Conservation (phyloP, 2,329 filamentous ascomycete genomes). For the Aciculosporium take region DNA sequence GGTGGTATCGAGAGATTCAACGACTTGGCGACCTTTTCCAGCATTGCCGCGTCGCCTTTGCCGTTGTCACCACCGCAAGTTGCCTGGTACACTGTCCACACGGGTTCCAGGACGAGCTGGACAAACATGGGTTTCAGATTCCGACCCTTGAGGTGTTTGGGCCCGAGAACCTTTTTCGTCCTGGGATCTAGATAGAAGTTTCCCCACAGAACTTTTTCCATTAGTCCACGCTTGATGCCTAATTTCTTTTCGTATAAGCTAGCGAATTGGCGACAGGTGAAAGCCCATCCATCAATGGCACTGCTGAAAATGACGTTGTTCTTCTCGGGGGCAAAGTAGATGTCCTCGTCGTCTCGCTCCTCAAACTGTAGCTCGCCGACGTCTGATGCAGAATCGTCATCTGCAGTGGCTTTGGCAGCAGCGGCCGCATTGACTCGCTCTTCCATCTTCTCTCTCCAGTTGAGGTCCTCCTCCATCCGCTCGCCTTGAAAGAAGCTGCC, state of each 20-base stretch:
- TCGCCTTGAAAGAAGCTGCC: slow-evolving; percentile 97
- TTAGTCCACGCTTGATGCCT: slow-evolving; percentile 72
- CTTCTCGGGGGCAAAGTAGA: slow-evolving; percentile 95
- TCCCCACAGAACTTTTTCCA: slow-evolving; percentile 95
- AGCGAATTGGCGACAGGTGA: slow-evolving; percentile 89
- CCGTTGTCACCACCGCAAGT: slow-evolving; percentile 70
- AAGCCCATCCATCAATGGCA: slow-evolving; percentile 97
- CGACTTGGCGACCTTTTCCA: slow-evolving; percentile 93
- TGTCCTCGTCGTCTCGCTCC: slow-evolving; percentile 87
- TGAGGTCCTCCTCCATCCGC: slow-evolving; percentile 93
- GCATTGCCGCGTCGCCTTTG: slow-evolving; percentile 65
- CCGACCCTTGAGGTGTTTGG: slow-evolving; percentile 86
- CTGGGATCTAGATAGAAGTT: slow-evolving; percentile 95
- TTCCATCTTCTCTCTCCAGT: slow-evolving; percentile 89
- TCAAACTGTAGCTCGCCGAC: slow-evolving; percentile 59
- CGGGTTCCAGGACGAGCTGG: slow-evolving; percentile 83
- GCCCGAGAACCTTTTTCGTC: slow-evolving; percentile 79
- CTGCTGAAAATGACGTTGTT: slow-evolving; percentile 99
- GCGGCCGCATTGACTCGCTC: slow-evolving; percentile 62
- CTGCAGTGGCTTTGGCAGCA: slow-evolving; percentile 41
- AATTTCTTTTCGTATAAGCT: slow-evolving; percentile 91
- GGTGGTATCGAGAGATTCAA: slow-evolving; percentile 69
- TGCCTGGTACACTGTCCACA: slow-evolving; percentile 92
- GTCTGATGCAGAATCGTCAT: slow-evolving; percentile 36
- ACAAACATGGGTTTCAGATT: slow-evolving; percentile 94